phyloP scores from a whole-genome alignment of 345 rosid species.

The rapeseed (Brassica napus) region DNA sequence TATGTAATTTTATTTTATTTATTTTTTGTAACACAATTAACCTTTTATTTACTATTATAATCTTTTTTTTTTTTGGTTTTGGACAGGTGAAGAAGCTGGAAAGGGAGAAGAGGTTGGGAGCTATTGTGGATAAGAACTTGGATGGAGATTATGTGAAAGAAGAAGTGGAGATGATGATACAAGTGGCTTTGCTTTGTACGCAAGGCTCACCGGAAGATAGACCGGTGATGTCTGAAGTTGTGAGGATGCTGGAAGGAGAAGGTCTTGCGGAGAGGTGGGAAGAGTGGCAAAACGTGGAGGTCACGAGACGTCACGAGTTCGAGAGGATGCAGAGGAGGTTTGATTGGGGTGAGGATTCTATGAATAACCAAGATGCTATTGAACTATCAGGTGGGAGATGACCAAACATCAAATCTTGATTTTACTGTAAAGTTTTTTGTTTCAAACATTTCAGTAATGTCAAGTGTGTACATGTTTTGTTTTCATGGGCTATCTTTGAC shows the following conservation, averaged over 20 bases:
- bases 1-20: background rate
- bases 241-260: slow-evolving; percentile 94
- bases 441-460: background rate
- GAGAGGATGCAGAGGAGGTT: slow-evolving; percentile 84
- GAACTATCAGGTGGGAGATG: slow-evolving; percentile 95
- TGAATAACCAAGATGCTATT: slow-evolving; percentile 76
- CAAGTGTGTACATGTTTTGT: background rate
- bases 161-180: slow-evolving; percentile 91
- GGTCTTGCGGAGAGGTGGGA: slow-evolving; percentile 98
- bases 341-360: slow-evolving; percentile 86
- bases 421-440: slow-evolving; percentile 26
- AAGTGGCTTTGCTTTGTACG: slow-evolving; percentile 89
- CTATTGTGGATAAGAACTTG: slow-evolving; percentile 81
- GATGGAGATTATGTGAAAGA: slow-evolving; percentile 49
- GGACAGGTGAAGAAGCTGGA: slow-evolving; percentile 92
- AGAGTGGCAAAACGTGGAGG: slow-evolving; percentile 96
- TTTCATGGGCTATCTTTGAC: background rate
- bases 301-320: slow-evolving; percentile 78
- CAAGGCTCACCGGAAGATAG: slow-evolving; percentile 63
- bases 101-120: slow-evolving; percentile 80
- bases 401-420: slow-evolving; percentile 2
- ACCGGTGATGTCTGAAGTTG: slow-evolving; percentile 81
- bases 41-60: background rate
- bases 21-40: too few species aligned
- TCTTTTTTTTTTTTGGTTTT: background rate